Evolutionary conservation across 2,329 filamentous ascomycete species (phyloP).

Genomic region (Aureobasidium sp.): DNA sequence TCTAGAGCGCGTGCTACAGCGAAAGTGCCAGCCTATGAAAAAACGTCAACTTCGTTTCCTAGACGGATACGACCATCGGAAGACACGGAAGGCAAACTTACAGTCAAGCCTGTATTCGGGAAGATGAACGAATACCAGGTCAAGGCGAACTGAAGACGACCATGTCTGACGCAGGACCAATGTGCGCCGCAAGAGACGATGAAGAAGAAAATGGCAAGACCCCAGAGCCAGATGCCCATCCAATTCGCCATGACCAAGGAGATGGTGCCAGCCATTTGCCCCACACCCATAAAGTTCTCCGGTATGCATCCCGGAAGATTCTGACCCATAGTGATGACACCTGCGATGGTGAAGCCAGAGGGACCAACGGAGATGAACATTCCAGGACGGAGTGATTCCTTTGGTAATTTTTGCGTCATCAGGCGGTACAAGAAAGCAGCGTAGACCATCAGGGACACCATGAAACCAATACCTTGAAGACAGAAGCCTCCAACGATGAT

Average conservation of each 20-base stretch:
- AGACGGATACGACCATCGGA: no score
- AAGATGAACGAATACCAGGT: conserved; percentile 81
- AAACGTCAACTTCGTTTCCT: not conserved
- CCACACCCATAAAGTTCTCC: conserved; percentile 47
- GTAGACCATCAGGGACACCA: conserved; percentile 69
- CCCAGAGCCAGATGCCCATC: conserved; percentile 72
- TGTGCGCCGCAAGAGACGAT: conserved; percentile 69
- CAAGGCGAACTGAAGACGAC: conserved; percentile 68
- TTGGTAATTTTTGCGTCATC: conserved; percentile 79
- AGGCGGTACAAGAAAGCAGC: conserved; percentile 76
- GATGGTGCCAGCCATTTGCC: conserved; percentile 46
- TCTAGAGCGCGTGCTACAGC: conserved; percentile 51
- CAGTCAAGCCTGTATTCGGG: conserved; percentile 54
- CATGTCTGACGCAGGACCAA: conserved; percentile 54
- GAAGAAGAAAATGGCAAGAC: conserved; percentile 76
- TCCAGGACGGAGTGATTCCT: conserved; percentile 65
- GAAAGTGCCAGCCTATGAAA: conserved; percentile 54
- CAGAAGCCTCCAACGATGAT: conserved; percentile 53
- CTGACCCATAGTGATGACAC: conserved; percentile 50
- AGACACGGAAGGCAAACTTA: not conserved
- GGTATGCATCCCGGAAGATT: conserved; percentile 41
- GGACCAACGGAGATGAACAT: conserved; percentile 84
- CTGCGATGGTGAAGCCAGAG: conserved; percentile 58
- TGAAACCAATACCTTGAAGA: conserved; percentile 56
- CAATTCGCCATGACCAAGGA: conserved; percentile 51